A percentile compares a stretch with the other conserved stretches of the same genome.
These are phyloP conservation scores for Suzukiozyma palmioleophila DNA, from an alignment of 1,139 yeast species.

Conservation along the genomic window DNA sequence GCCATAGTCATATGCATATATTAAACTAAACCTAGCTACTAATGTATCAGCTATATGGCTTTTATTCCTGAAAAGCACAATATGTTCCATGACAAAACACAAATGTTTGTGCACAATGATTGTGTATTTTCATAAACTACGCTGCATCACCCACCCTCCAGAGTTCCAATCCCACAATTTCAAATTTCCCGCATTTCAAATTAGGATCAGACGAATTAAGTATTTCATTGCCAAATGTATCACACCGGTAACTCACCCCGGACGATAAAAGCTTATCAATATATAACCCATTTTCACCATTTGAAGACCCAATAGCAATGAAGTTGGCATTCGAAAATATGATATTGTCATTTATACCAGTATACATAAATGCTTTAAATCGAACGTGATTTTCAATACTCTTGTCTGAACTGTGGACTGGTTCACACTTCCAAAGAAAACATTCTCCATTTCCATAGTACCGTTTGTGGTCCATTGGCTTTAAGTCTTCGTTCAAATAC, in stretches of 20 bases:
- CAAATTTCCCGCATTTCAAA: slow-evolving; percentile 51
- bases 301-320: slow-evolving; percentile 85
- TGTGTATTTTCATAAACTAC: neutral
- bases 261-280: slow-evolving; percentile 65
- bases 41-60: too few species aligned
- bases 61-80: too few species aligned
- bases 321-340: slow-evolving; percentile 77
- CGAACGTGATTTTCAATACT: slow-evolving; percentile 18
- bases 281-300: slow-evolving; percentile 90
- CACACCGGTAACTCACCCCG: slow-evolving; percentile 76
- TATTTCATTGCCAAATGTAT: slow-evolving; percentile 88
- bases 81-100: too few species aligned
- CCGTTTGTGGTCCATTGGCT: slow-evolving; percentile 63
- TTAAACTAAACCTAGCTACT: too few species aligned
- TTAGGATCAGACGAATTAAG: slow-evolving; percentile 38
- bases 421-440: slow-evolving; percentile 76
- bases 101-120: neutral
- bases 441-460: slow-evolving; percentile 96
- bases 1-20: too few species aligned
- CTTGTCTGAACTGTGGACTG: slow-evolving; percentile 3
- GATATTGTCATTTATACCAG: slow-evolving; percentile 83
- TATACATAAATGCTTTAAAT: slow-evolving; percentile 80
- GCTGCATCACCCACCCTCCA: slow-evolving; percentile 62
- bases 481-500: slow-evolving; percentile 69
- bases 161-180: slow-evolving; percentile 72